A percentile compares a stretch with the other conserved stretches of the same genome.
phyloP scores from a whole-genome alignment of 768 basidiomycete genomes.

The Amanita phalloides region DNA sequence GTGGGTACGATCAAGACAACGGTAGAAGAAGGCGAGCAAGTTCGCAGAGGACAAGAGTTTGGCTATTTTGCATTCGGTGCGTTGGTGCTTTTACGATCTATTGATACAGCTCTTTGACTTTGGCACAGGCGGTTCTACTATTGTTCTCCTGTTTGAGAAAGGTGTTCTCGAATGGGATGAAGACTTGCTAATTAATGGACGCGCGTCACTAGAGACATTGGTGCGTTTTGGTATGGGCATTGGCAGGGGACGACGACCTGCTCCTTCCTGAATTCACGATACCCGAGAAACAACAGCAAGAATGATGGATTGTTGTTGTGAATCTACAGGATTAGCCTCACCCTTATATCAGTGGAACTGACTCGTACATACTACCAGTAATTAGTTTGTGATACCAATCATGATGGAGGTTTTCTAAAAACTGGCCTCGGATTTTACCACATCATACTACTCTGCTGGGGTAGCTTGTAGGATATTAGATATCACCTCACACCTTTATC shows the following conservation, averaged over 20 bases:
- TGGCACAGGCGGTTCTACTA: constrained; percentile 72
- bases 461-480: too few relatives aligned
- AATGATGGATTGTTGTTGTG: too few relatives aligned
- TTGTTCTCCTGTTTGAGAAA: constrained; percentile 84
- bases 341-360: too few relatives aligned
- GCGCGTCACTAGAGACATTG: constrained; percentile 79
- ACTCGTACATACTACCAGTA: too few relatives aligned
- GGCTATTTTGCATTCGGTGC: constrained; percentile 93
- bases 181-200: constrained; percentile 77
- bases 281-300: background rate
- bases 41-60: constrained; percentile 82
- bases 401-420: too few relatives aligned
- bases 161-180: constrained; percentile 85
- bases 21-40: constrained; percentile 71
- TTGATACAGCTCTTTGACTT: background rate
- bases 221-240: constrained; percentile 85
- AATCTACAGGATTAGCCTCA: too few relatives aligned
- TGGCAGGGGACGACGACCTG: constrained; percentile 24
- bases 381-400: too few relatives aligned
- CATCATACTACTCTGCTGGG: too few relatives aligned
- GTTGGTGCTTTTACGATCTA: constrained; percentile 14
- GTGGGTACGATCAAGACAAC: constrained; percentile 85
- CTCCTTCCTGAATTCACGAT: background rate
- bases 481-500: too few relatives aligned
- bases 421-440: too few relatives aligned